These are phyloP conservation scores for Margaritispora aquatica DNA, from an alignment of 495 filamentous ascomycete species.

Conservation along the genomic window DNA sequence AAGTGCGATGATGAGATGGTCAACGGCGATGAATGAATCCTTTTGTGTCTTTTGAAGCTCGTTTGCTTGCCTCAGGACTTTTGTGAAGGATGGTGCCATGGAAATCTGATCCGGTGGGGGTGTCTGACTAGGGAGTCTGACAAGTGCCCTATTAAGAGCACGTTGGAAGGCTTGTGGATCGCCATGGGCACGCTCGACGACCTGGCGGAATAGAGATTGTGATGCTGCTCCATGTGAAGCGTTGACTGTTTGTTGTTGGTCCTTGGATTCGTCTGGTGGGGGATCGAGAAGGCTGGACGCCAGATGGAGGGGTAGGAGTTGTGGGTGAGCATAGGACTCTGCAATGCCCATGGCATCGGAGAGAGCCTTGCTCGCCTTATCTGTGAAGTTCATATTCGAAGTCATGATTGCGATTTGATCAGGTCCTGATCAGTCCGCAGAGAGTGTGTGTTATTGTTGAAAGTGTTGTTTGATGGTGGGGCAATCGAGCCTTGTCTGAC, in stretches of 20 bases:
- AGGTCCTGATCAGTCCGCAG: conserved; percentile 16
- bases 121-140: conserved; percentile 87
- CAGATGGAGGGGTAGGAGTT: conserved; percentile 82
- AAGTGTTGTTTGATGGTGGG: background rate
- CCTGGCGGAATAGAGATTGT: conserved; percentile 81
- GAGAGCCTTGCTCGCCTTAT: conserved; percentile 81
- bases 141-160: conserved; percentile 81
- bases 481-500: background rate
- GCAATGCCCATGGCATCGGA: conserved; percentile 78
- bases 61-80: conserved; percentile 72
- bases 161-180: conserved; percentile 85
- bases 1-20: conserved; percentile 82
- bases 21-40: conserved; percentile 87
- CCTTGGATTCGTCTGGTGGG: conserved; percentile 65
- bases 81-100: conserved; percentile 72
- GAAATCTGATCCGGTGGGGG: conserved; percentile 84
- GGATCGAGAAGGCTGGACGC: conserved; percentile 86
- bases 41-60: conserved; percentile 96
- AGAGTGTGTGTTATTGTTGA: background rate
- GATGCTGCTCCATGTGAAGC: conserved; percentile 50
- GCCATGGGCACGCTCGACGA: conserved; percentile 88
- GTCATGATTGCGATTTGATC: conserved; percentile 27
- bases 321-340: conserved; percentile 81
- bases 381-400: conserved; percentile 74
- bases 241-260: conserved; percentile 57